Conservation (phyloP, 345 rosid genomes). For the Citrus glauca region DNA sequence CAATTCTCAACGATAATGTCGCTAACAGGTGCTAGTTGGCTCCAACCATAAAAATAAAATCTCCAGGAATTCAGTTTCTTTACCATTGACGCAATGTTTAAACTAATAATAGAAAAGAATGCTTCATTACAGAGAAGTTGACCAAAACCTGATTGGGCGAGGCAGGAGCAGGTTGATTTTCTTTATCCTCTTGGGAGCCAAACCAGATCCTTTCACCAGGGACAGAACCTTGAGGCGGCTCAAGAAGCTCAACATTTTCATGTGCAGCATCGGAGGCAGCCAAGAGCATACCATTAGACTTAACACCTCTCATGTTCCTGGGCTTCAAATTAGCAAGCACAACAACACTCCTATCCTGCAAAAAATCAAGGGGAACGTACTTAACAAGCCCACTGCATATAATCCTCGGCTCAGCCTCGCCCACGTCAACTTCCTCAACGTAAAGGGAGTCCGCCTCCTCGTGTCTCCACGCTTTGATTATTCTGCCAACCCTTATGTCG, state of each 20-base stretch:
- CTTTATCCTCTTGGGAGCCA: constrained; percentile 52
- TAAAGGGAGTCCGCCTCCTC: constrained; percentile 93
- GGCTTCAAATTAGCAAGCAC: constrained; percentile 88
- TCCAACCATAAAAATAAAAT: too few species aligned
- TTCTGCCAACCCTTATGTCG: constrained; percentile 78
- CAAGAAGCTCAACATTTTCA: constrained; percentile 75
- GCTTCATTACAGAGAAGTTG: too few species aligned
- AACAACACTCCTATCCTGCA: constrained; percentile 70
- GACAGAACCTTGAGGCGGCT: constrained; percentile 65
- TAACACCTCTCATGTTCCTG: constrained; percentile 92
- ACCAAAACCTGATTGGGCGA: constrained; percentile 67
- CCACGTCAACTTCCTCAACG: constrained; percentile 87
- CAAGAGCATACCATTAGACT: constrained; percentile 86
- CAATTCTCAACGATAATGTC: too few species aligned
- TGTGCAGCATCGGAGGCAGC: constrained; percentile 84
- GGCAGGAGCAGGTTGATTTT: constrained; percentile 56
- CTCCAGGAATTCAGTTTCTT: too few species aligned
- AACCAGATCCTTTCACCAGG: constrained; percentile 92
- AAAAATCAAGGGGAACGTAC: constrained; percentile 58
- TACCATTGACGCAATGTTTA: too few species aligned
- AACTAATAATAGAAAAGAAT: too few species aligned
- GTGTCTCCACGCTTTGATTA: constrained; percentile 88
- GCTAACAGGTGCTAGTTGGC: too few species aligned
- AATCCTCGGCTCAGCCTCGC: constrained; percentile 73
- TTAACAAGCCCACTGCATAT: constrained; percentile 95